Evolutionary conservation across 2,329 filamentous ascomycete species (phyloP).

Genomic region (Westerdykella aurantiaca): DNA sequence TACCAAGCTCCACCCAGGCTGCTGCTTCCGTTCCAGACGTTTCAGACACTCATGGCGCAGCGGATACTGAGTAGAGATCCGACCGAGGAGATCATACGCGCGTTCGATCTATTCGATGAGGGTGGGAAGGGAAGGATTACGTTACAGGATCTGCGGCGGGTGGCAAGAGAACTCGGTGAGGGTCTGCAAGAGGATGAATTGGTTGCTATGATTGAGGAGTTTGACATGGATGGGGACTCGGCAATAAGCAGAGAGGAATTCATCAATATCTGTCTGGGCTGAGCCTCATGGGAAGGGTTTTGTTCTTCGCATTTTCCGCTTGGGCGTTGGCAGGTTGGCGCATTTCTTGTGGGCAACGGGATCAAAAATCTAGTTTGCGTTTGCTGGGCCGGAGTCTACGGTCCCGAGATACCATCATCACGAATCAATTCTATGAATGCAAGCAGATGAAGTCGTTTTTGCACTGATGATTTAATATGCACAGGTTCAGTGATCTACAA

Average conservation of each 20-base stretch:
- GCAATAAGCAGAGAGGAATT: slow-evolving; percentile 62
- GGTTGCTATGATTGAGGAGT: slow-evolving; percentile 94
- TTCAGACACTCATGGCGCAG: slow-evolving; percentile 68
- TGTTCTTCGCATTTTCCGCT: too few relatives aligned
- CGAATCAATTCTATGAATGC: neutral
- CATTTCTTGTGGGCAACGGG: neutral
- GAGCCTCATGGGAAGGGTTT: neutral
- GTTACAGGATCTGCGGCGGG: slow-evolving; percentile 76
- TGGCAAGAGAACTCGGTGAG: slow-evolving; percentile 87
- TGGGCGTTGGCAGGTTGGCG: neutral
- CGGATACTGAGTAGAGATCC: slow-evolving; percentile 80
- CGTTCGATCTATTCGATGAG: slow-evolving; percentile 89
- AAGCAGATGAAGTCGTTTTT: neutral
- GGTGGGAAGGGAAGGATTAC: slow-evolving; percentile 89
- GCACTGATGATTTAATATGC: slow-evolving; percentile 22
- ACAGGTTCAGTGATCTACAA: slow-evolving; percentile 25
- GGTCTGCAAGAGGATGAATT: slow-evolving; percentile 90
- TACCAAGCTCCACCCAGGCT: slow-evolving; percentile 47
- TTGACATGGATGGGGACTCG: slow-evolving; percentile 90
- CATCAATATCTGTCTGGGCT: slow-evolving; percentile 58
- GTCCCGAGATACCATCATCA: slow-evolving; percentile 10
- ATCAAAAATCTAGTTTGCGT: neutral
- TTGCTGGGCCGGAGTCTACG: neutral
- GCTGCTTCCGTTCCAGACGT: slow-evolving; percentile 65
- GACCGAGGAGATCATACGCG: slow-evolving; percentile 81